phyloP scores from a whole-genome alignment of 352 stramenopile species.

The Phytophthora cryptogea region DNA sequence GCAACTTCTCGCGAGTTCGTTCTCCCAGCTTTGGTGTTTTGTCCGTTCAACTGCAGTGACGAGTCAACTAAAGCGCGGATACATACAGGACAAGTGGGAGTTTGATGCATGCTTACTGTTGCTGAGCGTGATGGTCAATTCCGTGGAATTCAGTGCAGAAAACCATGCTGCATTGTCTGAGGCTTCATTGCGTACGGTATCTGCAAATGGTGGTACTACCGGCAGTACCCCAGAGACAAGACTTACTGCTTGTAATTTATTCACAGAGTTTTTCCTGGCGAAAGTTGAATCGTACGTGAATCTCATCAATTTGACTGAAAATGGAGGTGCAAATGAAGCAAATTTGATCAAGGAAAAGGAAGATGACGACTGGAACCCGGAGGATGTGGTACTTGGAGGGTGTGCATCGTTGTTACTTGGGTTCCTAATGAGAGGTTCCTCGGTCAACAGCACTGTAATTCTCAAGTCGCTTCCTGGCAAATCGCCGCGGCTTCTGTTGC shows the following conservation, averaged over 20 bases:
- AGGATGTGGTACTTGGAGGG: slow-evolving; percentile 78
- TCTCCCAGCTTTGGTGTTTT: slow-evolving; percentile 41
- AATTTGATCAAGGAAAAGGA: slow-evolving; percentile 19
- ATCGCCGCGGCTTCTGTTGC: slow-evolving; percentile 56
- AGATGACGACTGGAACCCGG: slow-evolving; percentile 53
- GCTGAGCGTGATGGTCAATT: slow-evolving; percentile 76
- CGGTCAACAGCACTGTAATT: slow-evolving; percentile 38
- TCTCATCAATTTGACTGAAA: slow-evolving; percentile 41
- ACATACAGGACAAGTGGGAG: slow-evolving; percentile 46
- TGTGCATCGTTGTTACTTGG: slow-evolving; percentile 71
- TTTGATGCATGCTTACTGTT: slow-evolving; percentile 67
- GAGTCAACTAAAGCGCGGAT: background rate
- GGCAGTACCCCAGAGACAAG: background rate
- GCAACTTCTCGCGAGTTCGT: slow-evolving; percentile 44
- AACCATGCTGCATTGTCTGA: slow-evolving; percentile 53
- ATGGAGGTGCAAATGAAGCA: slow-evolving; percentile 1
- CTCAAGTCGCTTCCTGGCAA: slow-evolving; percentile 45
- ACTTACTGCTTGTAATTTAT: slow-evolving; percentile 36
- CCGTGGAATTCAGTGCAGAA: slow-evolving; percentile 57
- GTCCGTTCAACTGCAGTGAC: background rate
- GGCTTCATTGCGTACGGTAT: background rate
- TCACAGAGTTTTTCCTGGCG: slow-evolving; percentile 57
- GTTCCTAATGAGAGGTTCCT: slow-evolving; percentile 68
- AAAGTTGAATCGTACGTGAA: slow-evolving; percentile 60
- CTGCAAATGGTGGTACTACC: background rate